These are phyloP conservation scores for Hypoxylon rickii DNA, from an alignment of 495 filamentous ascomycete genomes.

Conservation along the genomic window DNA sequence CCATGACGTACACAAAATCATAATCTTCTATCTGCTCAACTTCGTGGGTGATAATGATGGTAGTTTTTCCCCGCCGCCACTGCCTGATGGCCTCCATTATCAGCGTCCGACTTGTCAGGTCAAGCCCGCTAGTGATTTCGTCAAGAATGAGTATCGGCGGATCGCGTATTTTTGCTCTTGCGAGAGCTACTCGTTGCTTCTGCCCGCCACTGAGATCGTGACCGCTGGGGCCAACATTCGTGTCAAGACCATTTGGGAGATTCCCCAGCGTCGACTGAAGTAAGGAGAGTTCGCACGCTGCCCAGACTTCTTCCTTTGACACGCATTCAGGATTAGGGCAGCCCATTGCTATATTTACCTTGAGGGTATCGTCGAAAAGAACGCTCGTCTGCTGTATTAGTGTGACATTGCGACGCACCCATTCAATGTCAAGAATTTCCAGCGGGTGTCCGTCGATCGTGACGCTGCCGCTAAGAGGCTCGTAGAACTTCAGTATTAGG, in stretches of 20 bases:
- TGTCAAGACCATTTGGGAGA: conserved; percentile 76
- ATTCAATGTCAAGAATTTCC: conserved; percentile 64
- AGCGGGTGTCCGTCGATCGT: conserved; percentile 68
- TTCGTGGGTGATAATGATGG: conserved; percentile 92
- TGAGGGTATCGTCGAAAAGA: conserved; percentile 83
- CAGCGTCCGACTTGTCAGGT: conserved; percentile 66
- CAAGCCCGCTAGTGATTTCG: conserved; percentile 84
- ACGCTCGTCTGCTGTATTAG: conserved; percentile 82
- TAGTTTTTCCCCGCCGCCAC: conserved; percentile 81
- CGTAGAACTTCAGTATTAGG: conserved; percentile 77
- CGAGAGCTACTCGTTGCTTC: conserved; percentile 74
- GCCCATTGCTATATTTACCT: conserved; percentile 81
- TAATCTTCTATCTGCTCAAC: conserved; percentile 73
- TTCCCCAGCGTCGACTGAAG: conserved; percentile 72
- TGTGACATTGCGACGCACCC: conserved; percentile 80
- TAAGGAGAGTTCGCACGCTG: conserved; percentile 66
- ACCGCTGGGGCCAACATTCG: conserved; percentile 71
- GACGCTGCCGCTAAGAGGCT: conserved; percentile 67
- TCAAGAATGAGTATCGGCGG: conserved; percentile 86
- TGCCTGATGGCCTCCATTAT: conserved; percentile 74
- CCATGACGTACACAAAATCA: conserved; percentile 83
- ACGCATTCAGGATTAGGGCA: conserved; percentile 53
- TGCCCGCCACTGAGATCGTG: conserved; percentile 84
- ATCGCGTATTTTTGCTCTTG: conserved; percentile 75
- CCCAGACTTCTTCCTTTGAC: conserved; percentile 57